Conservation (phyloP, 1,284 basidiomycete species). For the Omphalotus olearius region DNA sequence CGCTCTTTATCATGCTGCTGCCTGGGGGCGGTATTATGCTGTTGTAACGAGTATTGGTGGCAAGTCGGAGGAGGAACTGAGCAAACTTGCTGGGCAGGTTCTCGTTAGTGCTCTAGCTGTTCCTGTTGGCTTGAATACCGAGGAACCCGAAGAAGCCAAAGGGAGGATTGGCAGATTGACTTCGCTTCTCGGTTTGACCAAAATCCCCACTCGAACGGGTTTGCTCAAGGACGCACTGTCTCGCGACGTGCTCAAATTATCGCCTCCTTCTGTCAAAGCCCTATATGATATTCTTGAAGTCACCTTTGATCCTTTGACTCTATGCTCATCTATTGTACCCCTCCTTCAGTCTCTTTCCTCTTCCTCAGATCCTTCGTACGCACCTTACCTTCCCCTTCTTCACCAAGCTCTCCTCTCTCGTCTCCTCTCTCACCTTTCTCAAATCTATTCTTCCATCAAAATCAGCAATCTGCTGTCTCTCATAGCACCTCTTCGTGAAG, state of each 20-base stretch:
- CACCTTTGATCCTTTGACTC: conserved; percentile 91
- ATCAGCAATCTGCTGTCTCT: conserved; percentile 75
- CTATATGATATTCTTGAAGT: conserved; percentile 92
- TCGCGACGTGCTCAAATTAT: conserved; percentile 84
- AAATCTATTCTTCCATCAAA: conserved; percentile 91
- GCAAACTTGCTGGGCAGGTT: conserved; percentile 86
- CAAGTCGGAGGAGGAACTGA: conserved; percentile 75
- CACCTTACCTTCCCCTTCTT: conserved; percentile 86
- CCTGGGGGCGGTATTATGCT: conserved; percentile 87
- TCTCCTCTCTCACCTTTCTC: conserved; percentile 90
- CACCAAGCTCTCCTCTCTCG: conserved; percentile 92
- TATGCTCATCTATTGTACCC: conserved; percentile 82
- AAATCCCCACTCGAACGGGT: conserved; percentile 83
- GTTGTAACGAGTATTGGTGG: conserved; percentile 64
- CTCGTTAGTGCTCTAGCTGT: conserved; percentile 93
- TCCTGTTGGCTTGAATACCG: conserved; percentile 73
- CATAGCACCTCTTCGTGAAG: conserved; percentile 68
- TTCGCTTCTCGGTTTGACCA: conserved; percentile 81
- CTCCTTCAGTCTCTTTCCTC: conserved; percentile 61
- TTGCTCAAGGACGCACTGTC: conserved; percentile 85
- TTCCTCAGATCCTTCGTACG: conserved; percentile 39
- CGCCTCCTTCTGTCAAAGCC: conserved; percentile 70
- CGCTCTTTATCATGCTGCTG: conserved; percentile 94
- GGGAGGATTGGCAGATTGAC: conserved; percentile 78
- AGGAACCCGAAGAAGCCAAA: conserved; percentile 67